These are phyloP conservation scores for Paulownia fortunei DNA, from an alignment of 257 asterid genomes.

Conservation along the genomic window DNA sequence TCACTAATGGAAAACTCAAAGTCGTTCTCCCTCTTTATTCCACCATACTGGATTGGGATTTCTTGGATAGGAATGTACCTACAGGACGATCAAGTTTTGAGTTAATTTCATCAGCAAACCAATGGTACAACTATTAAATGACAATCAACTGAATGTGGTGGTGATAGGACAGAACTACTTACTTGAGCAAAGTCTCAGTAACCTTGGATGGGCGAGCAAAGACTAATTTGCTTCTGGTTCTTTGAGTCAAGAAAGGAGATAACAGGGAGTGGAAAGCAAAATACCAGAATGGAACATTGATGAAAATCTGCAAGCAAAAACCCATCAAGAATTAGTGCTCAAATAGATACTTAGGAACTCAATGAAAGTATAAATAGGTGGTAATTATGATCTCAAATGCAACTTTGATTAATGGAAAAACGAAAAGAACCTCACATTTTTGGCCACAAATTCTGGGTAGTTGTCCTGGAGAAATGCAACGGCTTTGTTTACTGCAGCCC, in stretches of 20 bases:
- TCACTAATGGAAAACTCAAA: constrained; percentile 57
- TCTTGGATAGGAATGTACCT: constrained; percentile 80
- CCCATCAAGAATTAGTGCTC: background rate
- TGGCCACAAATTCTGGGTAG: constrained; percentile 82
- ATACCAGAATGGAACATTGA: constrained; percentile 88
- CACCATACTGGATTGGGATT: constrained; percentile 76
- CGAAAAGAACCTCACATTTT: constrained; percentile 53
- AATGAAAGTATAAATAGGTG: too few relatives aligned
- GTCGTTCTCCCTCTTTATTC: constrained; percentile 65
- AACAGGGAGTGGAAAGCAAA: constrained; percentile 68
- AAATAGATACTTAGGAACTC: background rate
- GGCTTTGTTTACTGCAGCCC: constrained; percentile 62
- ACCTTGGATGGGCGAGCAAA: constrained; percentile 78
- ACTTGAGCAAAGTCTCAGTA: constrained; percentile 84
- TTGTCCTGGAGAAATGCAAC: constrained; percentile 81
- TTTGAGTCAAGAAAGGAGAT: constrained; percentile 77
- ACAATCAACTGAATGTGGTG: background rate
- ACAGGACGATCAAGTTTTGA: background rate
- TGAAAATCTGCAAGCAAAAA: constrained; percentile 61
- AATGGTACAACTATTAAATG: background rate
- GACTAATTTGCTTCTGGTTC: constrained; percentile 82
- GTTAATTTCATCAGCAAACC: background rate
- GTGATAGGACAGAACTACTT: constrained; percentile 25
- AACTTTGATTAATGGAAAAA: background rate
- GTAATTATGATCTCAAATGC: background rate